Conservation (phyloP, 495 filamentous ascomycete genomes). For the Daldinia childiae region DNA sequence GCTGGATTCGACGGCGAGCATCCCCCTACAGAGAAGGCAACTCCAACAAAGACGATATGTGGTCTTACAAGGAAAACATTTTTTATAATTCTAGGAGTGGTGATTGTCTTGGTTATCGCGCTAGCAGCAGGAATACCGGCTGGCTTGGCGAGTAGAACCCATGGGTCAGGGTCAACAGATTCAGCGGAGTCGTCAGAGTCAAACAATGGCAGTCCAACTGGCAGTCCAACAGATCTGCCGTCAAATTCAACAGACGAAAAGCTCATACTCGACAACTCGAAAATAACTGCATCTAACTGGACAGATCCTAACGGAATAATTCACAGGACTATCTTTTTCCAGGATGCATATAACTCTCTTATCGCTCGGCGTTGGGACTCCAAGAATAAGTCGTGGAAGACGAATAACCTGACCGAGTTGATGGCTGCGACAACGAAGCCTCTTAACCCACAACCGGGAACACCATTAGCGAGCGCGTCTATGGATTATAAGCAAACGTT, state of each 20-base stretch:
- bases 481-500: conserved; percentile 19
- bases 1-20: conserved; percentile 8
- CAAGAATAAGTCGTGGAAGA: conserved; percentile 33
- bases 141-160: conserved; percentile 20
- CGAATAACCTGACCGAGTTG: conserved; percentile 37
- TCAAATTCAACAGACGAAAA: conserved; percentile 23
- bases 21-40: conserved; percentile 17
- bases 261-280: conserved; percentile 35
- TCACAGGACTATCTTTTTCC: conserved; percentile 42
- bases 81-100: conserved; percentile 34
- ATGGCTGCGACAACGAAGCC: conserved; percentile 37
- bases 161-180: not conserved
- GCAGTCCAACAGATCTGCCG: not conserved
- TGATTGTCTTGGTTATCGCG: conserved; percentile 16
- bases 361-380: conserved; percentile 41
- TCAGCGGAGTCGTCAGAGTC: conserved; percentile 5
- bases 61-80: conserved; percentile 28
- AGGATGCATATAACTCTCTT: conserved; percentile 38
- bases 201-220: not conserved
- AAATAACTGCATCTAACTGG: conserved; percentile 42
- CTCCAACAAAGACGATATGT: conserved; percentile 27
- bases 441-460: conserved; percentile 32
- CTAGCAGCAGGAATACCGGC: conserved; percentile 26
- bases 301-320: conserved; percentile 33
- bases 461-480: conserved; percentile 37